Conservation (phyloP, 257 asterid species). For the Solanum tarijense region DNA sequence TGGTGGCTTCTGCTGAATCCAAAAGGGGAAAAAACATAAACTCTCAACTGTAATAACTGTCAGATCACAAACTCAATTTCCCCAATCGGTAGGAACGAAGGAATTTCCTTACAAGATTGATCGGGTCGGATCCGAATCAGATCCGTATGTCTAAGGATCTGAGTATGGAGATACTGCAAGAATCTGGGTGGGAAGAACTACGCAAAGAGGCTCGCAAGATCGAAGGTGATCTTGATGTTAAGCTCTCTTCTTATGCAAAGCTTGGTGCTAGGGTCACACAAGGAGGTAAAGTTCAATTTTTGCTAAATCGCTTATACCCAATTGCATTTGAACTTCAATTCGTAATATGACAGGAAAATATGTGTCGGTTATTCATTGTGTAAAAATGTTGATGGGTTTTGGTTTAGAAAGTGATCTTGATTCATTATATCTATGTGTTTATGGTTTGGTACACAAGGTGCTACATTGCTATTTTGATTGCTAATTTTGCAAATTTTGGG, state of each 20-base stretch:
- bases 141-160: constrained; percentile 28
- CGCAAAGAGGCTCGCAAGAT: constrained; percentile 88
- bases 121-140: constrained; percentile 24
- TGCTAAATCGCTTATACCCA: neutral
- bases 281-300: constrained; percentile 32
- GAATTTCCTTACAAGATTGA: neutral
- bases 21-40: neutral
- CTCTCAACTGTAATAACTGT: neutral
- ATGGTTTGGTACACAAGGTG: neutral
- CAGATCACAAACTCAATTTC: neutral
- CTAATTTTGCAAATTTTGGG: neutral
- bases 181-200: constrained; percentile 98
- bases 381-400: neutral
- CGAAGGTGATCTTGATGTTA: constrained; percentile 97
- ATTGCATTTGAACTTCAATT: neutral
- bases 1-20: neutral
- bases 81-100: neutral
- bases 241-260: constrained; percentile 93
- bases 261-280: constrained; percentile 88
- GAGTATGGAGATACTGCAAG: constrained; percentile 67
- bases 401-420: neutral
- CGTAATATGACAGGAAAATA: neutral
- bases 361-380: neutral
- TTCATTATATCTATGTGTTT: neutral
- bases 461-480: neutral